Evolutionary conservation across 2,329 filamentous ascomycete species (phyloP), one percentile per base, ranked within the genome.

Genomic region (Ceratocystis cubensis): DNA sequence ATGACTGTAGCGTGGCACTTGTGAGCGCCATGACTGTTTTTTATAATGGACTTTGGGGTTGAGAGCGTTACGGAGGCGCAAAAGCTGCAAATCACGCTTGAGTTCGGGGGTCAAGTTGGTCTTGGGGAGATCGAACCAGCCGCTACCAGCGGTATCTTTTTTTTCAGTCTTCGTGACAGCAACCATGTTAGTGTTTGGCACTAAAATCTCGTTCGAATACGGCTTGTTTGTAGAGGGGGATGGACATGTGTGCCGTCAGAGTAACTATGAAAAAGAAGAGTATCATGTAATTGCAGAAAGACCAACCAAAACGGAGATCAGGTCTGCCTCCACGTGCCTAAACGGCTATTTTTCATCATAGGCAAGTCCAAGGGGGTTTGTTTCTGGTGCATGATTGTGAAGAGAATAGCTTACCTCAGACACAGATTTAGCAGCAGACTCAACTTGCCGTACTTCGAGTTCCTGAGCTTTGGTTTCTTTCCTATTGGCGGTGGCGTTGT

Each of bases 31-130:
- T 7, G 63, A 66, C 8, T 73, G 71, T 75, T 96, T 97, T 75
- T 93, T 95, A 80, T 96, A 96, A 72, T 93, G 88, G 63, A 88
- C 82, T 74, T 97, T 93, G 0, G 91, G 87, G 70, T 97, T 93
- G 25, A 97, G 81, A 22, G 96, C 87, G 66, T 86, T 87, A 75
- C 94, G 86, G 88, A 96, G 93, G 70, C 90, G 87, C 68, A 99
- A 79, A 10, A 97, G 80, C 75, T 96, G 91, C 63, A 96, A 80
- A 74, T 99, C 93, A 71, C 91, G 84, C 76, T 92, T 96, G 69
- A 96, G 80, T 73, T 95, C 86, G 7, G 91, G 84, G 0, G 91
- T 96, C 63, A 96, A 77, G 63, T 89, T 81, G 30, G 93, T 96
- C 72, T 86, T 86, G 5, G 92, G 92, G 65, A 99, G 80, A 71